Evolutionary conservation across 768 basidiomycete species (phyloP).

Genomic region (Amanita pseudoporphyria): DNA sequence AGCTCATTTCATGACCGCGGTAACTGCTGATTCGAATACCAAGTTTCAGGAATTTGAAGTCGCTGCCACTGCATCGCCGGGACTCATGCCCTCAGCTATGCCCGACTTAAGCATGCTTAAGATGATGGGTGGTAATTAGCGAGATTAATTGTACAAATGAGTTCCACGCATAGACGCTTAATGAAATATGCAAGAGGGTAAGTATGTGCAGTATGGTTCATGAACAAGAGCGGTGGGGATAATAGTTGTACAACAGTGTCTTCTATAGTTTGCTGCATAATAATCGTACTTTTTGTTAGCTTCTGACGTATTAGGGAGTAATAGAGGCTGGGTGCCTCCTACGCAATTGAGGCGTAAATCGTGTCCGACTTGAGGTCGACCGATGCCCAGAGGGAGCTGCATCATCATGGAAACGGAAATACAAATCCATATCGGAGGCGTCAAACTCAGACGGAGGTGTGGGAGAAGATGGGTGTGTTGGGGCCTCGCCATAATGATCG

Average conservation of each 20-base stretch:
- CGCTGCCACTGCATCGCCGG: not conserved
- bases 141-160: not conserved
- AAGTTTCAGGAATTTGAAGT: not conserved
- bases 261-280: not conserved
- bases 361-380: not conserved
- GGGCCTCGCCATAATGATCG: slow-evolving; percentile 6
- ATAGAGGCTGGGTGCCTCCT: not conserved
- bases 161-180: not conserved
- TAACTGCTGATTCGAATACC: not conserved
- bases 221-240: not conserved
- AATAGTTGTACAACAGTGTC: not conserved
- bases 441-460: slow-evolving; percentile 12
- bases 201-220: not conserved
- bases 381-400: not conserved
- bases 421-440: slow-evolving; percentile 54
- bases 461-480: slow-evolving; percentile 11
- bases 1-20: not conserved
- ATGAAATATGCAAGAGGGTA: too few relatives aligned
- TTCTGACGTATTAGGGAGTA: not conserved
- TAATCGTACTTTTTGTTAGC: not conserved
- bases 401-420: slow-evolving; percentile 40
- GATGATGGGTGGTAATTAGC: not conserved
- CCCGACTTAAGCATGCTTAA: not conserved
- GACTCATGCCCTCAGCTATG: not conserved
- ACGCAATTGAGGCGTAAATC: not conserved